phyloP scores from a whole-genome alignment of 495 filamentous ascomycete genomes.

The Platismatia glauca region DNA sequence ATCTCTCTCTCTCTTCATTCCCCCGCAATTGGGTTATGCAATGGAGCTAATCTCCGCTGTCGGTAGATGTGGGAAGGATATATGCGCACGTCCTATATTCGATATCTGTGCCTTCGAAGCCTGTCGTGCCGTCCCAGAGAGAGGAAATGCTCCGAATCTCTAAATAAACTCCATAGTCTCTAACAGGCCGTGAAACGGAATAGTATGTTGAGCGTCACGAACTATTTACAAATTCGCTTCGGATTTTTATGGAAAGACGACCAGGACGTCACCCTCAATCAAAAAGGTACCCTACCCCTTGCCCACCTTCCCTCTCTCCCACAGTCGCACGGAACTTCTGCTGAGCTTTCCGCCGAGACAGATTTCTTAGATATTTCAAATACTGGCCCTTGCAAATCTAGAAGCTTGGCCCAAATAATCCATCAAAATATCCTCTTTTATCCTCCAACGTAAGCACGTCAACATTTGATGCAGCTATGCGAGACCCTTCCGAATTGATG shows the following conservation, averaged over 20 bases:
- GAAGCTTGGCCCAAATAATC: not conserved
- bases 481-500: slow-evolving; percentile 9
- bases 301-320: not conserved
- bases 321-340: not conserved
- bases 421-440: not conserved
- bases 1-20: not conserved
- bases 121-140: not conserved
- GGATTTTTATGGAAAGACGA: not conserved
- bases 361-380: not conserved
- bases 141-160: not conserved
- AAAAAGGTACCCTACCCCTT: not conserved
- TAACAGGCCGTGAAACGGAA: not conserved
- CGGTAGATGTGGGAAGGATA: not conserved
- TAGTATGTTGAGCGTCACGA: not conserved
- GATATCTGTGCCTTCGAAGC: not conserved
- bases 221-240: not conserved
- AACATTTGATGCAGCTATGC: not conserved
- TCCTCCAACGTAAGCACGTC: slow-evolving; percentile 4
- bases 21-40: not conserved
- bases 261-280: not conserved
- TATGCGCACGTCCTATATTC: not conserved
- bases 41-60: not conserved
- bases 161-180: not conserved
- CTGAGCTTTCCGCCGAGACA: not conserved
- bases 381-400: not conserved